Evolutionary conservation across 2,329 filamentous ascomycete genomes (phyloP), one percentile per base, ranked within the genome.

Genomic region (Chaetoscypha palmicola): DNA sequence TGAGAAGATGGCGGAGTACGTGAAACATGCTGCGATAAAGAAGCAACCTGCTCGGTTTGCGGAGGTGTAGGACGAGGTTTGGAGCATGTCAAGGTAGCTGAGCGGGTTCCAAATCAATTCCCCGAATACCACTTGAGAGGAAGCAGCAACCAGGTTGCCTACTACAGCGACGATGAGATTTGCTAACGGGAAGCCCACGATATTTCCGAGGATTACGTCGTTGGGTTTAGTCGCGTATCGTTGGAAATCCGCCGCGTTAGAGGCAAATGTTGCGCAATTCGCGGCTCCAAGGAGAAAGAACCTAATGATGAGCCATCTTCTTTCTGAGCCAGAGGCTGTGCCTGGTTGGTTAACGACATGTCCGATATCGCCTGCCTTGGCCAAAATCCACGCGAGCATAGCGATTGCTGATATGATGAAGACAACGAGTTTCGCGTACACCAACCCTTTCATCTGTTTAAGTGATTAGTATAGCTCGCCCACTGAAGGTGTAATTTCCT

Each of bases 161-260:
- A 69, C 51, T 9, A 68, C 47, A 0, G 60, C 54, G 11, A 68
- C 61, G 4, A 68, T 35, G 4, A 67, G 46, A 46, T 64, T 67
- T 2, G 66, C 57, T 0, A 69, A 11, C 0, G 67, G 68, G 41
- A 68, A 69, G 16, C 66, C 64, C 16, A 69, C 28, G 2, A 68
- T 7, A 40, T 71, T 66, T 1, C 65, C 67, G 3, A 63, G 22
- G 14, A 71, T 58, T 1, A 66, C 63, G 47, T 71, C 67, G 8
- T 61, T 64, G 1, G 66, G 64, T 32, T 61, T 63, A 0, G 41
- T 52, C 0, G 68, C 64, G 49, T 71, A 71, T 12, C 68, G 59
- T 46, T 69, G 67, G 34, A 70, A 65, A 51, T 71, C 67, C 0
- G 66, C 62, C 3, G 66, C 66, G 47, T 67, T 68, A 30, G 58